These are phyloP conservation scores for Candida railenensis DNA, from an alignment of 805 yeast genomes.

Conservation along the genomic window DNA sequence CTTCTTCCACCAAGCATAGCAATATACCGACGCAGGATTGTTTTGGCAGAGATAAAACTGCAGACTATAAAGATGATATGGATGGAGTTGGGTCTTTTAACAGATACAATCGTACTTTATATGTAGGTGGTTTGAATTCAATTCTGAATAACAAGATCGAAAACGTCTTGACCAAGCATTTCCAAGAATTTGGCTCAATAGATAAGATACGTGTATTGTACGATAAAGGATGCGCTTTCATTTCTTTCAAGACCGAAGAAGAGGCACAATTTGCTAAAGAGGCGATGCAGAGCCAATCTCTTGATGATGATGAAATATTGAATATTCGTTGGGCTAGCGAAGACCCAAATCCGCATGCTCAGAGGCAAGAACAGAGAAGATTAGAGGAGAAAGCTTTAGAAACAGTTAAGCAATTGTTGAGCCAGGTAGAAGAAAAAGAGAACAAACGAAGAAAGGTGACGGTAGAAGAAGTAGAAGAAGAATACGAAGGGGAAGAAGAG, in stretches of 20 bases:
- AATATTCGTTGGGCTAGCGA: conserved; percentile 86
- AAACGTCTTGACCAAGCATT: conserved; percentile 40
- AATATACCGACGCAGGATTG: conserved; percentile 73
- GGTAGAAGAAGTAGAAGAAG: conserved; percentile 8
- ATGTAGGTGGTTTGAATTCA: conserved; percentile 58
- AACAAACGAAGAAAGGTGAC: conserved; percentile 10
- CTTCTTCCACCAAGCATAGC: conserved; percentile 53
- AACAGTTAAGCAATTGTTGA: conserved; percentile 47
- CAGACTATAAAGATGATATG: conserved; percentile 88
- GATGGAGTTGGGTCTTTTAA: conserved; percentile 86
- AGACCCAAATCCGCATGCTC: conserved; percentile 76
- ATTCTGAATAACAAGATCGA: conserved; percentile 35
- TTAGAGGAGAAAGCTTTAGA: conserved; percentile 54
- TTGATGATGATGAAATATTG: conserved; percentile 62
- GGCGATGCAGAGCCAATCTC: conserved; percentile 83
- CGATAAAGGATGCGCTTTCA: conserved; percentile 71
- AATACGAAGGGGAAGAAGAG: conserved; percentile 4
- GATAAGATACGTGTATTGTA: conserved; percentile 63
- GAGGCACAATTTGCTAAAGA: conserved; percentile 95
- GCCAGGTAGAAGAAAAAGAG: conserved; percentile 23
- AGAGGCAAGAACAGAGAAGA: conserved; percentile 46
- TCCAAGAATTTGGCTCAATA: conserved; percentile 74
- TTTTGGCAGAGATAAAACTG: conserved; percentile 86
- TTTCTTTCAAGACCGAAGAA: conserved; percentile 63
- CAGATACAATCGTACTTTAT: conserved; percentile 68